phyloP scores from a whole-genome alignment of 306 rosid genomes.

The Ceratonia siliqua region DNA sequence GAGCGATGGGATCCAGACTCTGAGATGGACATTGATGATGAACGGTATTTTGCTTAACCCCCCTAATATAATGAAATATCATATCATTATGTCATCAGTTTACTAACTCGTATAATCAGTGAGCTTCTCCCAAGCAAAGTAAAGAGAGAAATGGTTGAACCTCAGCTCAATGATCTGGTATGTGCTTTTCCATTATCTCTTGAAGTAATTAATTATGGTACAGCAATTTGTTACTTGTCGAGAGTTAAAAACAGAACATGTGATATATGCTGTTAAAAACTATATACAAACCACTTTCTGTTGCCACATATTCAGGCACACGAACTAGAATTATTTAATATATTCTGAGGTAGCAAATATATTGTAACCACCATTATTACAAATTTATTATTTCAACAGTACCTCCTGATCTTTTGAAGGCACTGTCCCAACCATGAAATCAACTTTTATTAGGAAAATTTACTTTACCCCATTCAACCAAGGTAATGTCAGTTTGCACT shows the following conservation, averaged over 20 bases:
- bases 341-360: background rate
- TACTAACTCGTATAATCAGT: conserved; percentile 49
- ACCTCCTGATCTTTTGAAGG: background rate
- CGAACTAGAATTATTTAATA: conserved; percentile 6
- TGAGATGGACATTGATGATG: conserved; percentile 69
- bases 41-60: conserved; percentile 51
- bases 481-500: background rate
- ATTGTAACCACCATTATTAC: background rate
- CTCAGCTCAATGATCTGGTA: conserved; percentile 71
- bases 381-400: background rate
- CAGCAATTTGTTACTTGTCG: background rate
- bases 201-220: conserved; percentile 4
- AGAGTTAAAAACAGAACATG: background rate
- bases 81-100: conserved; percentile 22
- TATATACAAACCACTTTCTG: background rate
- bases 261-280: conserved; percentile 6
- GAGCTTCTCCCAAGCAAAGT: conserved; percentile 59
- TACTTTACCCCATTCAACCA: background rate
- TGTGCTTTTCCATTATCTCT: conserved; percentile 29
- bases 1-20: conserved; percentile 73
- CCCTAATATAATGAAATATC: conserved; percentile 16
- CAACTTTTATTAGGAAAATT: conserved; percentile 15
- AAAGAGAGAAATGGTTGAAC: conserved; percentile 68
- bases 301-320: conserved; percentile 12
- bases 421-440: conserved; percentile 1